Evolutionary conservation across 108 stramenopile genomes (phyloP).

Genomic region (Thalassiosira profunda): DNA sequence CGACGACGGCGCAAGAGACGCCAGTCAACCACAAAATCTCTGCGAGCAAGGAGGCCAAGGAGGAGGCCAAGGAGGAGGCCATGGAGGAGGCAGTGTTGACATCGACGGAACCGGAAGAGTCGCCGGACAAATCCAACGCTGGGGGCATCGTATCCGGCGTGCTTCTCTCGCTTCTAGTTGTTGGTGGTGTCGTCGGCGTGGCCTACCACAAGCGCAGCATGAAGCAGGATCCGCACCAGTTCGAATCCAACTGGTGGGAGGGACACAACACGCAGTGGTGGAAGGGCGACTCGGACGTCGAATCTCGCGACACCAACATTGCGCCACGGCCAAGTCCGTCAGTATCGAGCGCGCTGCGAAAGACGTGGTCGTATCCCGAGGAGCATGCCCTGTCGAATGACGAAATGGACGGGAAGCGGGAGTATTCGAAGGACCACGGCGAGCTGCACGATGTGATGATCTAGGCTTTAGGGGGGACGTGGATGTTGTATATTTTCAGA

Average conservation of each 20-base stretch:
- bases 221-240: background rate
- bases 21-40: too few relatives aligned
- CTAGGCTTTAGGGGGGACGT: background rate
- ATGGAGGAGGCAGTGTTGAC: background rate
- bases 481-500: background rate
- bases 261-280: slow-evolving; percentile 18
- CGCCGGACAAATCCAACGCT: background rate
- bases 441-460: slow-evolving; percentile 35
- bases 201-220: slow-evolving; percentile 18
- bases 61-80: background rate
- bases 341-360: slow-evolving; percentile 1
- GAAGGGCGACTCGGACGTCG: slow-evolving; percentile 9
- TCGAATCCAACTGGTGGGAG: slow-evolving; percentile 26
- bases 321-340: too few relatives aligned
- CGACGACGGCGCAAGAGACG: too few relatives aligned
- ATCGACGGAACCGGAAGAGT: background rate
- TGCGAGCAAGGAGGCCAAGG: too few relatives aligned
- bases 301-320: slow-evolving; percentile 11
- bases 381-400: slow-evolving; percentile 21
- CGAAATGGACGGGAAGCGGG: background rate
- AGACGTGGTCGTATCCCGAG: slow-evolving; percentile 33
- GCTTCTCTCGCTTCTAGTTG: background rate
- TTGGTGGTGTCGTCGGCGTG: background rate
- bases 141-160: slow-evolving; percentile 16
- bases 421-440: slow-evolving; percentile 16